Conservation (phyloP, 2,329 filamentous ascomycete species). For the Epichloe typhina region DNA sequence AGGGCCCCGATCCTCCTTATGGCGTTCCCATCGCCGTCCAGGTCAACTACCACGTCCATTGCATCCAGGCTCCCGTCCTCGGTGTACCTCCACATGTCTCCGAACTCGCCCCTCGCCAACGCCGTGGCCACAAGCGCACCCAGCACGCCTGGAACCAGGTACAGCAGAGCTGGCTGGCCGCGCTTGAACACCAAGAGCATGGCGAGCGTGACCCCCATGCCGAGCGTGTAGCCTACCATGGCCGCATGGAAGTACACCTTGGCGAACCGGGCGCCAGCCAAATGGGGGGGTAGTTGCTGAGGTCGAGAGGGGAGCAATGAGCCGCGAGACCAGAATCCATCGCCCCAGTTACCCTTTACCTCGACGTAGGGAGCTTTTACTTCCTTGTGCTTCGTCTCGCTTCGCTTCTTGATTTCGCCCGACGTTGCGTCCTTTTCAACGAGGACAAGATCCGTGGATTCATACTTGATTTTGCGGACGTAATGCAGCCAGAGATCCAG, state of each 20-base stretch:
- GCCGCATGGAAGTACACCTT: slow-evolving; percentile 80
- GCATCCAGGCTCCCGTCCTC: slow-evolving; percentile 52
- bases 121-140: slow-evolving; percentile 64
- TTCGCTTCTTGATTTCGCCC: slow-evolving; percentile 22
- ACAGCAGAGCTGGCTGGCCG: slow-evolving; percentile 81
- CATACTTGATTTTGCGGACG: slow-evolving; percentile 46
- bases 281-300: slow-evolving; percentile 15
- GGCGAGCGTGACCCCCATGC: slow-evolving; percentile 62
- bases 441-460: slow-evolving; percentile 20
- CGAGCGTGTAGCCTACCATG: slow-evolving; percentile 61
- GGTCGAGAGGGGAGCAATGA: slow-evolving; percentile 14
- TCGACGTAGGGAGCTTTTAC: slow-evolving; percentile 40
- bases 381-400: slow-evolving; percentile 28
- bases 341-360: slow-evolving; percentile 66
- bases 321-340: slow-evolving; percentile 59
- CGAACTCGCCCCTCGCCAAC: slow-evolving; percentile 54
- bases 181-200: slow-evolving; percentile 69
- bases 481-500: slow-evolving; percentile 86
- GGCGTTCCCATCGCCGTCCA: slow-evolving; percentile 35
- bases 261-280: slow-evolving; percentile 44
- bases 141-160: slow-evolving; percentile 80
- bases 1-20: slow-evolving; percentile 27
- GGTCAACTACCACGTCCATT: slow-evolving; percentile 40
- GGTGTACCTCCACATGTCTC: slow-evolving; percentile 67
- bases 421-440: slow-evolving; percentile 20